Evolutionary conservation across 441 rosid species (phyloP), one percentile per base, ranked within the genome.

Genomic region (Erodium trifolium): DNA sequence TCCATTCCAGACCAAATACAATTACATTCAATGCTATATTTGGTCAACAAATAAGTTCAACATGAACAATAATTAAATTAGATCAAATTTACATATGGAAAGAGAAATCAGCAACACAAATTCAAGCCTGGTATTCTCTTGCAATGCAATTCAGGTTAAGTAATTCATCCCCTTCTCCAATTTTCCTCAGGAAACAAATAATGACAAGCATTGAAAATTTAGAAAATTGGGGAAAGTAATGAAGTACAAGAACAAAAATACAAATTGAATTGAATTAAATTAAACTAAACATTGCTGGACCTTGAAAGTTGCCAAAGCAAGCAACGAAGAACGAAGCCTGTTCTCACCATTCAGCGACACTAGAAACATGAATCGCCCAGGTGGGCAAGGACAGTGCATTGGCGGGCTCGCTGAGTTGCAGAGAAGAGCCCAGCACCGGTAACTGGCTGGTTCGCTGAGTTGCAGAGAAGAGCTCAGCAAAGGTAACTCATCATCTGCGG

Each of bases 331-430:
- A 34, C 6, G 2, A 53, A 13, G 19, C 62, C n/a, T 17, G 67
- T 47, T 72, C 75, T 76, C 70, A 90, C 96, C 97, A 91, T 80
- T 93, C 98, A 70, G 76, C 88, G 47, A 91, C 97, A 78, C 98
- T 88, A 68, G 97, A 93, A 34, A 88, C 90, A 66, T 91, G 96
- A 19, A 89, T 73, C 1, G 88, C 89, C 97, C 98, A 93, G 27
- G 97, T 91, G 59, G 97, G 98, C 76, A 88, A 77, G 71, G 93
- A 93, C 53, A 91, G 75, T 10, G 98, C 96, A 67, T 89, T 88
- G 76, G 90, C 80, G 3, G 97, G 97, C 71, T 93, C 98, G 65
- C 67, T 82, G 51, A 88, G 80, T 74, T 83, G 89, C 65, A 81
- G 71, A 68, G 81, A 73, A 34, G 68, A 73, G 67, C 76, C 88